phyloP scores from a whole-genome alignment of 78 protist species.

The Tieghemostelium lacteum region DNA sequence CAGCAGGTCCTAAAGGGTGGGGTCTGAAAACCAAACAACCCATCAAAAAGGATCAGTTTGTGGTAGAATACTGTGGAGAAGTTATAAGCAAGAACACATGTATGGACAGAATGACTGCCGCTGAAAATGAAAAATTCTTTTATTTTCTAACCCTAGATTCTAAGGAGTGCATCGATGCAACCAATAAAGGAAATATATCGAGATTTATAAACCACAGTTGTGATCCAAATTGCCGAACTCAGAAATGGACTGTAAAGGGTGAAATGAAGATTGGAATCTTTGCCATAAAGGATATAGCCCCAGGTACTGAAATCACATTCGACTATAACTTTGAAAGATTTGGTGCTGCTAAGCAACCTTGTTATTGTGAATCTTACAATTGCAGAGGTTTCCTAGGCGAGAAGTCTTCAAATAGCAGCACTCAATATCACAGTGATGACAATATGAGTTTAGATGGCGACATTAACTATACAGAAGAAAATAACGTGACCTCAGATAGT shows the following conservation, averaged over 20 bases:
- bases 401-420: slow-evolving; percentile 9
- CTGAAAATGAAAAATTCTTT: slow-evolving; percentile 63
- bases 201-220: slow-evolving; percentile 88
- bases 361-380: slow-evolving; percentile 74
- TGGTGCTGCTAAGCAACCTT: slow-evolving; percentile 63
- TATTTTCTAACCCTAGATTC: slow-evolving; percentile 75
- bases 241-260: slow-evolving; percentile 87
- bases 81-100: slow-evolving; percentile 53
- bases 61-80: slow-evolving; percentile 90
- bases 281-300: slow-evolving; percentile 56
- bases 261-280: slow-evolving; percentile 88
- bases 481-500: too few relatives aligned
- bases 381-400: slow-evolving; percentile 76
- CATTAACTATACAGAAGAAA: too few relatives aligned
- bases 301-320: slow-evolving; percentile 86
- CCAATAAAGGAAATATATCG: slow-evolving; percentile 79
- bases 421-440: too few relatives aligned
- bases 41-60: slow-evolving; percentile 36
- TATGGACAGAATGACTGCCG: slow-evolving; percentile 33
- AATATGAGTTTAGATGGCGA: too few relatives aligned
- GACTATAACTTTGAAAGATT: slow-evolving; percentile 90
- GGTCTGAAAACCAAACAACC: slow-evolving; percentile 69
- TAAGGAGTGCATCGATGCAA: slow-evolving; percentile 82
- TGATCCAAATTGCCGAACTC: slow-evolving; percentile 88
- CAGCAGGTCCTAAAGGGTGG: slow-evolving; percentile 82